phyloP scores from a whole-genome alignment of 2,329 filamentous ascomycete genomes.

The Cladosporium sphaerospermum region DNA sequence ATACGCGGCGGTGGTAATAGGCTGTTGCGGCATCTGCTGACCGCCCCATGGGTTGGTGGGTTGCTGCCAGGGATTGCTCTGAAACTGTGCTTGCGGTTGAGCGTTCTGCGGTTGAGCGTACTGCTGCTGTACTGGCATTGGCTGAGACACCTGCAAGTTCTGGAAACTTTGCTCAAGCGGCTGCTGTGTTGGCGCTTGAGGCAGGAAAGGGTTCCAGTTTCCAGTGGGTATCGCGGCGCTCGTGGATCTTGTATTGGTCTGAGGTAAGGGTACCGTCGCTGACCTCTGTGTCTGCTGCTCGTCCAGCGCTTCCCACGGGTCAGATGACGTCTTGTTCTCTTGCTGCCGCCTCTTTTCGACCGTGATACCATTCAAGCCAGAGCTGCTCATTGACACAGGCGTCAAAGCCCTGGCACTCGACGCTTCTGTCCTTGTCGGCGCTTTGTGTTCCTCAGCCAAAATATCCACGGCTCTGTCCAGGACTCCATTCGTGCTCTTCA shows the following conservation, averaged over 20 bases:
- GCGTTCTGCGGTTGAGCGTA: slow-evolving; percentile 14
- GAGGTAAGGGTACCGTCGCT: slow-evolving; percentile 22
- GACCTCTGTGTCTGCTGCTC: slow-evolving; percentile 22
- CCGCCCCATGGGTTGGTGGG: slow-evolving; percentile 26
- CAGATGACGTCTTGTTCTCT: slow-evolving; percentile 14
- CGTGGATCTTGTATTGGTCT: slow-evolving; percentile 28
- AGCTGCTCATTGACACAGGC: slow-evolving; percentile 43
- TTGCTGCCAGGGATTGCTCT: slow-evolving; percentile 19
- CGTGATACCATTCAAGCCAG: slow-evolving; percentile 37
- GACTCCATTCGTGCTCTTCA: slow-evolving; percentile 79
- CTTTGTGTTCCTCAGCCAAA: slow-evolving; percentile 62
- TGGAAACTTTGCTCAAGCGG: slow-evolving; percentile 52
- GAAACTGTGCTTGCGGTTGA: slow-evolving; percentile 19
- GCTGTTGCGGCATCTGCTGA: slow-evolving; percentile 21
- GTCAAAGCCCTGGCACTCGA: slow-evolving; percentile 21
- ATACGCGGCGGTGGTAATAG: slow-evolving; percentile 16
- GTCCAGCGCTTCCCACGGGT: slow-evolving; percentile 43
- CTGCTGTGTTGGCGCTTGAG: slow-evolving; percentile 30
- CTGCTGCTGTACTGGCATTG: slow-evolving; percentile 15
- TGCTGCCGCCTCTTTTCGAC: slow-evolving; percentile 34
- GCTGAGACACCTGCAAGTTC: slow-evolving; percentile 57
- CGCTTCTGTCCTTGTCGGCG: slow-evolving; percentile 24
- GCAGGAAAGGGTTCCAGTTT: slow-evolving; percentile 66
- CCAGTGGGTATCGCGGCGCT: slow-evolving; percentile 29
- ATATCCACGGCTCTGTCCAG: slow-evolving; percentile 81